Percentiles rank a stretch among this genome's conserved stretches.
These are phyloP conservation scores for Colletotrichum sp. DNA, from an alignment of 2,329 filamentous ascomycete genomes.

Conservation along the genomic window DNA sequence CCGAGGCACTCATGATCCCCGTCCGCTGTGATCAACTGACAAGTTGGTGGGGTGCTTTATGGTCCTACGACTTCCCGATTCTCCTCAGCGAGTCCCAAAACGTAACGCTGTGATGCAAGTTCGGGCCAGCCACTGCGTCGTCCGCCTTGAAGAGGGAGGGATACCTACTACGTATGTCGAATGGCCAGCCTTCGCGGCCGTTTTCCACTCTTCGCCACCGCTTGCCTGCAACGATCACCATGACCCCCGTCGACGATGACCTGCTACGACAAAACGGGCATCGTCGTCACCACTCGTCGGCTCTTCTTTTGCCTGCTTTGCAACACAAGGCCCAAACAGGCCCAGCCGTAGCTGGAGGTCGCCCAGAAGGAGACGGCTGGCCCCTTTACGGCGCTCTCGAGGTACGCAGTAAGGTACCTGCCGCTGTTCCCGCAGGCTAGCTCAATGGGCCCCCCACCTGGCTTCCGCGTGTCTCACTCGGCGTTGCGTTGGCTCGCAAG, in stretches of 20 bases:
- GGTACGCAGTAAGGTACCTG: slow-evolving; percentile 3
- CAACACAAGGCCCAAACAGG: not conserved
- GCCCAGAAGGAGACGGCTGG: not conserved
- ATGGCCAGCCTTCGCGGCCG: not conserved
- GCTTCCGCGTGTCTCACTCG: slow-evolving; percentile 4
- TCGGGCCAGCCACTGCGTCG: not conserved
- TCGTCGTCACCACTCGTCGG: not conserved
- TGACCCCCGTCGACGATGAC: not conserved
- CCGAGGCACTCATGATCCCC: not conserved
- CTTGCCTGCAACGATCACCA: not conserved
- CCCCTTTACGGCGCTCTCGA: not conserved
- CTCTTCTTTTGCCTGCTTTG: not conserved
- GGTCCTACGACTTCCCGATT: slow-evolving; percentile 4
- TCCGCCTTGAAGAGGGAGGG: not conserved
- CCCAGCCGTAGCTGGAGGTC: not conserved
- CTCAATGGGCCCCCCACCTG: not conserved
- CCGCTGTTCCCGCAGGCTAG: slow-evolving; percentile 13
- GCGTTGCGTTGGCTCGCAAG: not conserved
- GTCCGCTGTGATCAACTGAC: slow-evolving; percentile 4
- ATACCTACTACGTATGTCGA: not conserved
- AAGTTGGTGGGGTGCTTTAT: not conserved
- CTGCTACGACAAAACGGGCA: not conserved
- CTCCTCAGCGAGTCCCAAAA: slow-evolving; percentile 12
- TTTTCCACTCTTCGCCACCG: not conserved
- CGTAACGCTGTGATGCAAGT: slow-evolving; percentile 4